phyloP scores from a whole-genome alignment of 2,329 filamentous ascomycete genomes.

The Paecilomyces variotii region DNA sequence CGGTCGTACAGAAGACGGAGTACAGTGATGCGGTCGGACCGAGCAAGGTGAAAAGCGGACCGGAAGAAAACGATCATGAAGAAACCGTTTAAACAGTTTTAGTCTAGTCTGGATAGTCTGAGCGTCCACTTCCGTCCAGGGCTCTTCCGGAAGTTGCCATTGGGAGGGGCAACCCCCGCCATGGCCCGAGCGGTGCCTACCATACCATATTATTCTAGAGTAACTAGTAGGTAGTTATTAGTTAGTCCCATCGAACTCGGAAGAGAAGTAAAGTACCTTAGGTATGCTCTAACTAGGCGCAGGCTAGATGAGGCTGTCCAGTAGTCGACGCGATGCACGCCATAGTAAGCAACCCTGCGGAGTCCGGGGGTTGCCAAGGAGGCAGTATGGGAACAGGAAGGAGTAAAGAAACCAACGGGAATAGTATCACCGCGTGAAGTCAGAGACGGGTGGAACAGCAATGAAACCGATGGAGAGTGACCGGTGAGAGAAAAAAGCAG shows the following conservation, averaged over 20 bases:
- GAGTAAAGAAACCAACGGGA: neutral
- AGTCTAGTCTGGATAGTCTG: neutral
- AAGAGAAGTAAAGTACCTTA: too few species aligned
- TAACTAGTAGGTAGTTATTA: too few species aligned
- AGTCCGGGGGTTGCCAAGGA: neutral
- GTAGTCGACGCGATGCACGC: neutral
- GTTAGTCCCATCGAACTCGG: too few species aligned
- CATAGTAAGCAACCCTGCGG: neutral
- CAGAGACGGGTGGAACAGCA: neutral
- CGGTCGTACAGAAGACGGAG: neutral
- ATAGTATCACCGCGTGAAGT: neutral
- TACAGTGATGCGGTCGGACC: neutral
- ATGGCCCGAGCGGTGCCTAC: neutral
- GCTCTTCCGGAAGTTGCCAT: neutral
- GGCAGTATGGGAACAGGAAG: neutral
- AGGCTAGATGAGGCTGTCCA: neutral
- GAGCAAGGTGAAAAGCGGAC: neutral
- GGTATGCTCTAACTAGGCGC: too few species aligned
- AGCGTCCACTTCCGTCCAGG: neutral
- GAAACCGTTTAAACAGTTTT: neutral
- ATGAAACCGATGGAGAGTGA: neutral
- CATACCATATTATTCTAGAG: too few species aligned
- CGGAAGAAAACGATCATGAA: neutral
- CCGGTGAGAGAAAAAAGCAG: too few species aligned
- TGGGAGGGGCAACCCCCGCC: neutral